Conservation (phyloP, 2,329 filamentous ascomycete genomes). For the Capronia epimyces region DNA sequence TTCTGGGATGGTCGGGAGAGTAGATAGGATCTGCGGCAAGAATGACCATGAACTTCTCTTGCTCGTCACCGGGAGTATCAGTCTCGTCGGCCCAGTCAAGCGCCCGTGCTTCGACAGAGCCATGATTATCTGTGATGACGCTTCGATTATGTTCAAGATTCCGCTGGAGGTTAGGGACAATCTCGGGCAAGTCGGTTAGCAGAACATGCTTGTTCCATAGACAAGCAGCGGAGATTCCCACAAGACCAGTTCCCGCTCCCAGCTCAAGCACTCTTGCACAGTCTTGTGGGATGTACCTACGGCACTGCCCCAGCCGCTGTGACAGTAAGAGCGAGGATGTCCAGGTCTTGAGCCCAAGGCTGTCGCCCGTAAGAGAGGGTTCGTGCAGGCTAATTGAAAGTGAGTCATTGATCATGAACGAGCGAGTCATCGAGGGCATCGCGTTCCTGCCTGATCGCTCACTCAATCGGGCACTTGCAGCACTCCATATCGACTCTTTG, state of each 20-base stretch:
- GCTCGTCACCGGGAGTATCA: constrained; percentile 29
- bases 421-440: constrained; percentile 58
- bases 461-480: constrained; percentile 71
- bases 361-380: constrained; percentile 80
- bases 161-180: constrained; percentile 70
- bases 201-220: constrained; percentile 61
- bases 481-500: constrained; percentile 57
- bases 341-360: constrained; percentile 92
- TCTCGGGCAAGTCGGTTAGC: constrained; percentile 78
- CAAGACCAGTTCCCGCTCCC: constrained; percentile 84
- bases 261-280: constrained; percentile 60
- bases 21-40: constrained; percentile 85
- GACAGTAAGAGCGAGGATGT: constrained; percentile 83
- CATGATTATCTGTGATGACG: constrained; percentile 52
- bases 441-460: constrained; percentile 77
- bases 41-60: constrained; percentile 56
- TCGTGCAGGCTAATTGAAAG: constrained; percentile 72
- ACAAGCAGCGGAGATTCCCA: constrained; percentile 76
- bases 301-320: constrained; percentile 53
- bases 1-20: constrained; percentile 70
- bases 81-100: constrained; percentile 62
- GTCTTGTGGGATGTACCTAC: constrained; percentile 14
- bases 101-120: constrained; percentile 47
- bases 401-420: constrained; percentile 50
- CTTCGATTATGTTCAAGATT: constrained; percentile 64